These are phyloP conservation scores for Thinopyrum obtusiflorum DNA, from an alignment of 202 grass and related monocot genomes.

Conservation along the genomic window DNA sequence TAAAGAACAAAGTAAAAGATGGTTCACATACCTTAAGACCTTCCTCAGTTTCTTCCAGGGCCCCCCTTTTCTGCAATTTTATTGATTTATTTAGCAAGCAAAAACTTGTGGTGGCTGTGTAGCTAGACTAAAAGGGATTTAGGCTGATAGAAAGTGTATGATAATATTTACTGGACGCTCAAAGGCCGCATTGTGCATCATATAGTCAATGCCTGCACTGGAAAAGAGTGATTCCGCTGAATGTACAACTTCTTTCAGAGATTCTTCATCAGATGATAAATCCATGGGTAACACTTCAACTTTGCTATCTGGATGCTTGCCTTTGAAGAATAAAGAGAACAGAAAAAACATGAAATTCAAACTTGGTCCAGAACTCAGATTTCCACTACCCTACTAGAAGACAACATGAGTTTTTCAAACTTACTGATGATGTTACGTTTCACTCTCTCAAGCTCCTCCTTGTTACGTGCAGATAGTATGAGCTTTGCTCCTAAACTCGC, in stretches of 20 bases:
- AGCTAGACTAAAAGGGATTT: not conserved
- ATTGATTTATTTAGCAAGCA: conserved; percentile 27
- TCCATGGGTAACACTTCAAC: conserved; percentile 93
- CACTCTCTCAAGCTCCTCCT: conserved; percentile 72
- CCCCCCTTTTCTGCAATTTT: conserved; percentile 67
- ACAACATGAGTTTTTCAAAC: conserved; percentile 15
- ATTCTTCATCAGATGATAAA: conserved; percentile 78
- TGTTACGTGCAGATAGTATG: conserved; percentile 89
- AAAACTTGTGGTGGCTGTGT: not conserved
- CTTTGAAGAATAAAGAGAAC: conserved; percentile 39
- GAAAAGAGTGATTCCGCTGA: conserved; percentile 87
- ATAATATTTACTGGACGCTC: conserved; percentile 71
- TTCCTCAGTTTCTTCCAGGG: conserved; percentile 81
- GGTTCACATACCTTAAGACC: conserved; percentile 60
- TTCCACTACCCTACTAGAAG: not conserved
- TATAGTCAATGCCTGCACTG: conserved; percentile 78
- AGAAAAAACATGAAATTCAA: not conserved
- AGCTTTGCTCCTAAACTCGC: conserved; percentile 87
- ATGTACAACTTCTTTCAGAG: conserved; percentile 60
- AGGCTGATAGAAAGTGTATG: conserved; percentile 16
- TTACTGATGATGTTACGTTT: conserved; percentile 76
- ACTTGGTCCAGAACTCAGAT: not conserved
- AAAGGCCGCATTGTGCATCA: conserved; percentile 97
- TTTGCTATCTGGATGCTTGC: conserved; percentile 54
- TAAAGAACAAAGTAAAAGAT: conserved; percentile 14